A percentile compares a stretch with the other conserved stretches of the same genome.
phyloP scores from a whole-genome alignment of 257 asterid species.

The Ilex aquifolium region DNA sequence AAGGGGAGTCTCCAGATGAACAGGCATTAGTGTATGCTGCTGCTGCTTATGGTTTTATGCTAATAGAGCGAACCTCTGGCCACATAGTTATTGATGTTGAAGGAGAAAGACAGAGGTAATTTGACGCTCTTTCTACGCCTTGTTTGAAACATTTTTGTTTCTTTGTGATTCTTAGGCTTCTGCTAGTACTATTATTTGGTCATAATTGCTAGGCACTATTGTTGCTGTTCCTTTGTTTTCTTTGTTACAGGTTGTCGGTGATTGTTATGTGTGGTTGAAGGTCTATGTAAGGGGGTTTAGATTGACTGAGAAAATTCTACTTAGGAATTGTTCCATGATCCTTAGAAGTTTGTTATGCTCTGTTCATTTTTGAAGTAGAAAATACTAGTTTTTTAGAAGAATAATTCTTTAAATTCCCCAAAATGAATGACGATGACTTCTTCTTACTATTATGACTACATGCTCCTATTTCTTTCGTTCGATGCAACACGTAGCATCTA shows the following conservation, averaged over 20 bases:
- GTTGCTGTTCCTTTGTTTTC: not conserved
- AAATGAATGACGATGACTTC: too few species aligned
- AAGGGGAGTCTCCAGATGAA: conserved; percentile 99
- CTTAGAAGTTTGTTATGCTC: not conserved
- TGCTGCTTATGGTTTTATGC: conserved; percentile 94
- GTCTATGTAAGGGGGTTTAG: too few species aligned
- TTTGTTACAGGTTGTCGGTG: not conserved
- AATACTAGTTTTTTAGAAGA: too few species aligned
- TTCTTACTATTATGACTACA: too few species aligned
- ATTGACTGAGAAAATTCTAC: not conserved
- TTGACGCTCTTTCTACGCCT: conserved; percentile 14
- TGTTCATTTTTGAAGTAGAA: not conserved
- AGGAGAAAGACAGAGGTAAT: conserved; percentile 86
- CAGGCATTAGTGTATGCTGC: conserved; percentile 98
- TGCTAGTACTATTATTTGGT: conserved; percentile 2
- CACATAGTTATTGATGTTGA: conserved; percentile 75
- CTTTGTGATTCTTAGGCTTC: conserved; percentile 6
- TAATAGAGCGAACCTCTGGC: conserved; percentile 89
- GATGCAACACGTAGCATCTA: too few species aligned
- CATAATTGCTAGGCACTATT: not conserved
- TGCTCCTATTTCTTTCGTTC: too few species aligned
- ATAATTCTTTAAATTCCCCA: too few species aligned
- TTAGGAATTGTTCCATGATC: not conserved
- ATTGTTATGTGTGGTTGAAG: not conserved
- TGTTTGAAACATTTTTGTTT: not conserved